Percentiles rank a stretch among this genome's conserved stretches.
Evolutionary conservation across 306 rosid species (phyloP).

Genomic region (Quercus engelmannii): DNA sequence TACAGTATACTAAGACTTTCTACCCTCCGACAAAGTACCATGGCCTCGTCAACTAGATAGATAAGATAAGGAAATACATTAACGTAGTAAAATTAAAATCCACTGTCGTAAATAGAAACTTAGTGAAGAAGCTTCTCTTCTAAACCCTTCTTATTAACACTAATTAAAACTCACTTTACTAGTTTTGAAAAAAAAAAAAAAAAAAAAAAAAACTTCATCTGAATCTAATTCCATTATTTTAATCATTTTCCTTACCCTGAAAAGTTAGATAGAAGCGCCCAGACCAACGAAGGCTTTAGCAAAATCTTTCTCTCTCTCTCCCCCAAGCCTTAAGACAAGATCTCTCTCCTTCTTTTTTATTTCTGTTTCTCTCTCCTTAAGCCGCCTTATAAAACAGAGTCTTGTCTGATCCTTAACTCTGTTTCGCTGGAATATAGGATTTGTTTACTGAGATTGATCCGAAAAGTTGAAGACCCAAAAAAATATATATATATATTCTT

Average conservation of each 20-base stretch:
- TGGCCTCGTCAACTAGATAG: constrained; percentile 21
- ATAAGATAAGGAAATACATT: too few relatives aligned
- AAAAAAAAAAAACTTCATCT: not conserved
- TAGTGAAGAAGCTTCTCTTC: constrained; percentile 25
- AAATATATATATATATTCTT: too few relatives aligned
- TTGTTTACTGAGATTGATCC: not conserved
- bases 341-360: not conserved
- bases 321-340: not conserved
- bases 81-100: not conserved
- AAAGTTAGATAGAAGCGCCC: constrained; percentile 32
- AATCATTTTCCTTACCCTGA: constrained; percentile 22
- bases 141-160: constrained; percentile 1
- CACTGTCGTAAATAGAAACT: constrained; percentile 18
- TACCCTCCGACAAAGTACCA: not conserved
- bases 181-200: not conserved
- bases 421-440: constrained; percentile 8
- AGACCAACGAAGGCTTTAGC: constrained; percentile 13
- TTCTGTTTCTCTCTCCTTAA: not conserved
- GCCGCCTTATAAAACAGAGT: constrained; percentile 1
- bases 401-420: not conserved
- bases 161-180: constrained; percentile 8
- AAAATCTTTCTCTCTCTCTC: not conserved
- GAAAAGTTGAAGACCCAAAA: not conserved
- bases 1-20: too few relatives aligned
- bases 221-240: not conserved